Evolutionary conservation across 768 basidiomycete species (phyloP), one percentile per base, ranked within the genome.

Genomic region (Agaricus bisporus): DNA sequence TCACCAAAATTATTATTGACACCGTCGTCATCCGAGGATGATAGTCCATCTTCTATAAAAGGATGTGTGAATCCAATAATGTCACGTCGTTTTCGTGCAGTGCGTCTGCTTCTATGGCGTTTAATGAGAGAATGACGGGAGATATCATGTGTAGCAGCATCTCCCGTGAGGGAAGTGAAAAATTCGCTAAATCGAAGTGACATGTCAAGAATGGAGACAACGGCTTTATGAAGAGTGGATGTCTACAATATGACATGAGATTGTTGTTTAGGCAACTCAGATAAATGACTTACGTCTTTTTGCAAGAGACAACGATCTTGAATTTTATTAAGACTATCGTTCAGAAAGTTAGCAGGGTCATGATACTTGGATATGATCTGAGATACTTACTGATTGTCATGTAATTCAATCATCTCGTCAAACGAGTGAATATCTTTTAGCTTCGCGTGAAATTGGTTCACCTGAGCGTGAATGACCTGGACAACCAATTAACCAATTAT

Each of bases 131-230:
- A 82, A 35, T 73, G 76, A 43, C 72, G 74, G 20, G 73, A 78
- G 59, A 72, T 72, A 63, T 86, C 86, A 49, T 79, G 81, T 1
- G 81, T 84, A 14, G 74, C 69, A 2, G 76, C 77, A 56, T 85
- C 78, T 1, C 83, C 83, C 12, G 78, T 76, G 60, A 82, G 81
- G 0, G 81, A 68, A 18, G 77, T 67, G 60, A 89, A 87, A 48
- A 78, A 70, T 43, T 81, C 77, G 55, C 77, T 79, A 65, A 91
- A 91, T 59, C 82, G 79, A 4, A 91, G 68, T 36, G 80, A 76
- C 73, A 90, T 82, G 65, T 92, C 88, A 25, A 91, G 72, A 55
- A 90, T 77, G 7, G 82, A 81, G 18, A 86, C 57, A 44, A 92
- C 78, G 20, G 83, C 79, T 56, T 79, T 79, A 60, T 83, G 81